A percentile compares a stretch with the other conserved stretches of the same genome.
Evolutionary conservation across 805 yeast genomes (phyloP).

Genomic region (Saturnispora quitensis): DNA sequence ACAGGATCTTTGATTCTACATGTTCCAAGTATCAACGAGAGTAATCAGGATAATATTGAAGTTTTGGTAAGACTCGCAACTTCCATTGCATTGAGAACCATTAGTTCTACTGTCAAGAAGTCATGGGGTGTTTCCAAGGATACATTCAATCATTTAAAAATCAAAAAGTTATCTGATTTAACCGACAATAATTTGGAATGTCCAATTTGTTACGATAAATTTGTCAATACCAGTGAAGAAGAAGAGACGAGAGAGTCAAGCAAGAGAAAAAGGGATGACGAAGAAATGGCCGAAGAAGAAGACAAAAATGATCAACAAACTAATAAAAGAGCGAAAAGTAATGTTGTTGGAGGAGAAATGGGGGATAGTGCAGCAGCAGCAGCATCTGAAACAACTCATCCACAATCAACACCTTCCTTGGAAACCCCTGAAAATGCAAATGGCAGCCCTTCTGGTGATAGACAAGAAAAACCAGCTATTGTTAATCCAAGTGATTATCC

Average conservation of each 20-base stretch:
- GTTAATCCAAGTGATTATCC: slow-evolving; percentile 21
- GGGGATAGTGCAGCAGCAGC: background rate
- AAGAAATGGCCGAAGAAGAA: slow-evolving; percentile 4
- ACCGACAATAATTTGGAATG: slow-evolving; percentile 32
- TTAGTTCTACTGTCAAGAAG: slow-evolving; percentile 40
- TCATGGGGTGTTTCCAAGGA: slow-evolving; percentile 45
- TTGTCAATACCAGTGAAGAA: slow-evolving; percentile 24
- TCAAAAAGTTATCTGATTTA: slow-evolving; percentile 26
- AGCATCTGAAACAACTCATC: slow-evolving; percentile 8
- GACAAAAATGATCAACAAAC: background rate
- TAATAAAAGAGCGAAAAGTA: slow-evolving; percentile 2
- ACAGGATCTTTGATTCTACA: slow-evolving; percentile 55
- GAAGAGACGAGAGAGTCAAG: slow-evolving; percentile 1
- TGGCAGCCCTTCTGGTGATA: background rate
- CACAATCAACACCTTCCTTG: slow-evolving; percentile 12
- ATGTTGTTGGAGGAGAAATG: slow-evolving; percentile 10
- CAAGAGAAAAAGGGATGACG: slow-evolving; percentile 3
- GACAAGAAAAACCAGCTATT: slow-evolving; percentile 12
- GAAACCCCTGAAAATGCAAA: slow-evolving; percentile 10
- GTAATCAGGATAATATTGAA: slow-evolving; percentile 52
- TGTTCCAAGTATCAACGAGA: slow-evolving; percentile 54
- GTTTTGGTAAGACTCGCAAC: slow-evolving; percentile 60
- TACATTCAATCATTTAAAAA: slow-evolving; percentile 43
- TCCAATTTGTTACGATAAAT: slow-evolving; percentile 57
- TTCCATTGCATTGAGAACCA: slow-evolving; percentile 57